These are phyloP conservation scores for Paraconiothyrium brasiliense DNA, from an alignment of 2,329 filamentous ascomycete species.

Conservation along the genomic window DNA sequence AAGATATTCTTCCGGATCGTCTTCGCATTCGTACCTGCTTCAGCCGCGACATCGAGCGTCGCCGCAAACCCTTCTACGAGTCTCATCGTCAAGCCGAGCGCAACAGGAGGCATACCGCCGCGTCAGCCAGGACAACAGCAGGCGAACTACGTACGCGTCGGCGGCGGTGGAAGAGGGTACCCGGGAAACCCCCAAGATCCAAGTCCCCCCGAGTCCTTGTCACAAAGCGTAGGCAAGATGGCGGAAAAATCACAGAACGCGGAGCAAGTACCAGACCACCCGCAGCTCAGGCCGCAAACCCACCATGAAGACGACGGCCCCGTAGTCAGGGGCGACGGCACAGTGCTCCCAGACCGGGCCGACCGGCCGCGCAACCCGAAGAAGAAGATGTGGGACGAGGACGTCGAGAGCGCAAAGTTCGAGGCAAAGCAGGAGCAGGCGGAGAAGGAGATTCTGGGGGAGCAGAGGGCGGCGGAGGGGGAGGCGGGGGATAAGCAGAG, in stretches of 20 bases:
- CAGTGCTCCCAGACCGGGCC: slow-evolving; percentile 52
- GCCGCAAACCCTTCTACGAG: slow-evolving; percentile 37
- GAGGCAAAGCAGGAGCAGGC: slow-evolving; percentile 33
- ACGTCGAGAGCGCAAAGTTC: slow-evolving; percentile 43
- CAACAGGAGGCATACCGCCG: slow-evolving; percentile 48
- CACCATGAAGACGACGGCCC: slow-evolving; percentile 41
- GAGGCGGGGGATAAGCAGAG: slow-evolving; percentile 14
- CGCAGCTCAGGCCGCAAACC: slow-evolving; percentile 30
- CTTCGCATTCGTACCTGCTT: slow-evolving; percentile 63
- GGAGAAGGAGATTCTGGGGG: slow-evolving; percentile 19
- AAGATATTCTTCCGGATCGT: slow-evolving; percentile 70
- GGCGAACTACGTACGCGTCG: slow-evolving; percentile 53
- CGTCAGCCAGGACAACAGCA: slow-evolving; percentile 38
- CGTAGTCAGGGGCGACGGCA: slow-evolving; percentile 56
- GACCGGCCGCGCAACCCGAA: slow-evolving; percentile 62
- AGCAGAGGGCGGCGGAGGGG: slow-evolving; percentile 23
- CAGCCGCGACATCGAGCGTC: slow-evolving; percentile 32
- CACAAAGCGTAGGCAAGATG: slow-evolving; percentile 56
- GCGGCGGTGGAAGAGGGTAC: slow-evolving; percentile 61
- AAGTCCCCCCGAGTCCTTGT: slow-evolving; percentile 46
- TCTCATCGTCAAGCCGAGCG: slow-evolving; percentile 58
- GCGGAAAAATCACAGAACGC: slow-evolving; percentile 46
- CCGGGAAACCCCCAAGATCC: slow-evolving; percentile 52
- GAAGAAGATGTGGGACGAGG: slow-evolving; percentile 70
- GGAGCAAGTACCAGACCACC: slow-evolving; percentile 32